Evolutionary conservation across 2,329 filamentous ascomycete species (phyloP).

Genomic region (Rhytidhysteron rufulum): DNA sequence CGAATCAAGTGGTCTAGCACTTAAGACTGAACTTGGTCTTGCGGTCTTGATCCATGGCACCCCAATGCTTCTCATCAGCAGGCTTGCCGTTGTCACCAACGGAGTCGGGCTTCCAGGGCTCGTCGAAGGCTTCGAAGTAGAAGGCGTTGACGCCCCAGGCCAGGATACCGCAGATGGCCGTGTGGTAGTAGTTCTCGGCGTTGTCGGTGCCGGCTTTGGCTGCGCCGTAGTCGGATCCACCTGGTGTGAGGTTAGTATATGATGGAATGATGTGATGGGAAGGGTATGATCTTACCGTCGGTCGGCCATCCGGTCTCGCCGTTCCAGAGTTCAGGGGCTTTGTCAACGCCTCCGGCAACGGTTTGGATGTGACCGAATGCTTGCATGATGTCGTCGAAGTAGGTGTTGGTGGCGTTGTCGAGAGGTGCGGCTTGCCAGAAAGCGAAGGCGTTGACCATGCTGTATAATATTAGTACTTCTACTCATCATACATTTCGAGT

Average conservation of each 20-base stretch:
- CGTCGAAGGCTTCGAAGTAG: slow-evolving; percentile 71
- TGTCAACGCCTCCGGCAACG: slow-evolving; percentile 50
- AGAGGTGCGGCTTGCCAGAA: slow-evolving; percentile 67
- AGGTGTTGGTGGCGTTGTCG: slow-evolving; percentile 57
- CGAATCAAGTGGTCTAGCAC: slow-evolving; percentile 45
- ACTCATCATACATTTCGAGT: not conserved
- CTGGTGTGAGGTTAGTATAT: slow-evolving; percentile 29
- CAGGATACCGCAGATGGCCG: slow-evolving; percentile 61
- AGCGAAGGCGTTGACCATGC: slow-evolving; percentile 65
- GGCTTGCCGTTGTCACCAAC: slow-evolving; percentile 60
- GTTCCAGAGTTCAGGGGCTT: slow-evolving; percentile 60
- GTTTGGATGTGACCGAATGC: slow-evolving; percentile 61
- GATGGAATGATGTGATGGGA: slow-evolving; percentile 2
- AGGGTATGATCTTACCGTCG: slow-evolving; percentile 28
- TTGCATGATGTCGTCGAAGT: slow-evolving; percentile 65
- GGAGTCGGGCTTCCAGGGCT: slow-evolving; percentile 65
- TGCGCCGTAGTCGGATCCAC: slow-evolving; percentile 58
- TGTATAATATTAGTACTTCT: slow-evolving; percentile 11
- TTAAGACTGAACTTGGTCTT: slow-evolving; percentile 53
- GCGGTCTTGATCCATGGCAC: slow-evolving; percentile 60
- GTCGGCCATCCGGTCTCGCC: slow-evolving; percentile 68
- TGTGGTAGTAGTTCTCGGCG: slow-evolving; percentile 58
- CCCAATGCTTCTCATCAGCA: slow-evolving; percentile 66
- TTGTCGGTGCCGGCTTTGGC: slow-evolving; percentile 59
- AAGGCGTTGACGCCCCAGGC: slow-evolving; percentile 66